Percentiles rank a stretch among this genome's conserved stretches.
Evolutionary conservation across 2,329 filamentous ascomycete genomes (phyloP).

Genomic region (Monilinia laxa): DNA sequence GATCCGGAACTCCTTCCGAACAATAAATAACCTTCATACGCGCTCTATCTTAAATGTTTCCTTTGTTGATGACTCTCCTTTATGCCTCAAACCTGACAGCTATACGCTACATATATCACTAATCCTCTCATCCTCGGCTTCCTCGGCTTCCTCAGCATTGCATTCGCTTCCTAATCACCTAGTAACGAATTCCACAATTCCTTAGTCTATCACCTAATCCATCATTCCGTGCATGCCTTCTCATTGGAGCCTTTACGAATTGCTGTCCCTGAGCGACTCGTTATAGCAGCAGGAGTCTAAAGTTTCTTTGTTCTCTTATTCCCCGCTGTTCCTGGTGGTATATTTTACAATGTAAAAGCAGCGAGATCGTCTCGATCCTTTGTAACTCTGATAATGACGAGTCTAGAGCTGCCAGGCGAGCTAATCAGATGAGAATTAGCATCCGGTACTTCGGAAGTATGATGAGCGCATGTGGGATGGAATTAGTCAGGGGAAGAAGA

Average conservation of each 20-base stretch:
- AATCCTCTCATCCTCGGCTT: neutral
- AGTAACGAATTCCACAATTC: neutral
- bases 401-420: neutral
- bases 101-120: neutral
- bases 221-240: neutral
- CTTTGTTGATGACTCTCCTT: neutral
- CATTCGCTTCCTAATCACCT: neutral
- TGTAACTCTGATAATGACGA: neutral
- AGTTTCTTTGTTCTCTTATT: constrained; percentile 11
- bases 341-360: neutral
- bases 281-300: neutral
- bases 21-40: neutral
- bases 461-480: neutral
- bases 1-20: neutral
- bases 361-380: neutral
- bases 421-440: neutral
- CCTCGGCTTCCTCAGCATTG: neutral
- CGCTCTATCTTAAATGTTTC: too few species aligned
- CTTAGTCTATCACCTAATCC: neutral
- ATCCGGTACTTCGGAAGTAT: neutral
- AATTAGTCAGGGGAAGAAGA: neutral
- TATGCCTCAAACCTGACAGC: neutral
- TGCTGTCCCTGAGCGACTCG: too few species aligned
- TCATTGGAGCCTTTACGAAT: neutral
- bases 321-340: neutral